These are phyloP conservation scores for Hanseniaspora thailandica DNA, from an alignment of 805 yeast genomes.

Conservation along the genomic window DNA sequence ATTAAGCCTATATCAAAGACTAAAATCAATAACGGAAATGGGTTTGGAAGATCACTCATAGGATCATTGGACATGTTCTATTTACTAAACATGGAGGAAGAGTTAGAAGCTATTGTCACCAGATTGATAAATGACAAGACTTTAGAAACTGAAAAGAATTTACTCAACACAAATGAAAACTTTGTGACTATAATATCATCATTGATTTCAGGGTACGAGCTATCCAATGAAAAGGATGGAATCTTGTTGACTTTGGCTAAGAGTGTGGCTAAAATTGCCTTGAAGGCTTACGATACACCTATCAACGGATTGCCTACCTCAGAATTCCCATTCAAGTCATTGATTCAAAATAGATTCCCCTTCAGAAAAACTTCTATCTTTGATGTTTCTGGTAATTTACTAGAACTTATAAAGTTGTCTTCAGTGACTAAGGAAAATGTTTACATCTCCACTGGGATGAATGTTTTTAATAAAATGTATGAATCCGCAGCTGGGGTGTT, in stretches of 20 bases:
- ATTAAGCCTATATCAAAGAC: slow-evolving; percentile 30
- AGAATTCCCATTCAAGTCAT: slow-evolving; percentile 34
- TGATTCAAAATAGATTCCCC: slow-evolving; percentile 31
- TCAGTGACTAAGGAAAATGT: slow-evolving; percentile 39
- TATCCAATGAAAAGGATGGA: slow-evolving; percentile 31
- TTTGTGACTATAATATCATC: slow-evolving; percentile 45
- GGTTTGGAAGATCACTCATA: slow-evolving; percentile 41
- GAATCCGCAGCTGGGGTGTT: slow-evolving; percentile 27
- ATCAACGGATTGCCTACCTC: slow-evolving; percentile 40
- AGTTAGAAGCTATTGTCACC: slow-evolving; percentile 31
- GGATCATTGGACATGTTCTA: slow-evolving; percentile 43
- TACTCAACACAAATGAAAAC: slow-evolving; percentile 41
- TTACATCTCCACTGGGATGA: slow-evolving; percentile 41
- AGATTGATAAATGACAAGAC: slow-evolving; percentile 33
- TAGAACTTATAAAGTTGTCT: slow-evolving; percentile 43
- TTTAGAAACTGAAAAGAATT: slow-evolving; percentile 29
- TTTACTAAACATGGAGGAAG: slow-evolving; percentile 34
- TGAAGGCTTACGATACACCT: slow-evolving; percentile 50
- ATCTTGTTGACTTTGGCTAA: slow-evolving; percentile 31
- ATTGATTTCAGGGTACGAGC: slow-evolving; percentile 40
- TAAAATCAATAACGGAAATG: slow-evolving; percentile 33
- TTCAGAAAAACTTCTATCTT: slow-evolving; percentile 32
- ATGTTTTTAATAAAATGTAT: slow-evolving; percentile 33
- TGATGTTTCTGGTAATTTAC: slow-evolving; percentile 38
- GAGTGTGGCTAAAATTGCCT: slow-evolving; percentile 37